Conservation (phyloP, 2,329 filamentous ascomycete species). For the Clarireedia hainanense region DNA sequence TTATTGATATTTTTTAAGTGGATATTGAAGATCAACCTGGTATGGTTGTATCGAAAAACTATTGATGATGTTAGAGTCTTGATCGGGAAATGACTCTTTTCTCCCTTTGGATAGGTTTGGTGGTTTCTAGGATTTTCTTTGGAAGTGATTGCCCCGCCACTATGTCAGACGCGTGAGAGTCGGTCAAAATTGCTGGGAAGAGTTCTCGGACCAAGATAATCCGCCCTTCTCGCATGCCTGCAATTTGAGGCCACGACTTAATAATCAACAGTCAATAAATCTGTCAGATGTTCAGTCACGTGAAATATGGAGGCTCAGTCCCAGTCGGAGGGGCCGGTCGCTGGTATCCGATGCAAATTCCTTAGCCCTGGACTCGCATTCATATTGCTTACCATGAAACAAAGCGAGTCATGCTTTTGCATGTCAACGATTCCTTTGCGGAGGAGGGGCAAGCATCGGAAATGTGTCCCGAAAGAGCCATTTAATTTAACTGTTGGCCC, state of each 20-base stretch:
- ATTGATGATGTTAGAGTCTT: slow-evolving; percentile 2
- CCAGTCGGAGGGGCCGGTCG: too few relatives aligned
- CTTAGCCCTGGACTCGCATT: too few relatives aligned
- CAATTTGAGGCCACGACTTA: background rate
- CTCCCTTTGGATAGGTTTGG: background rate
- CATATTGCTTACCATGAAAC: too few relatives aligned
- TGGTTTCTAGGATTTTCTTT: background rate
- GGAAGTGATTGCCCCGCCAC: slow-evolving; percentile 1
- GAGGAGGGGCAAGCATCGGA: background rate
- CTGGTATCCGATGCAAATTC: too few relatives aligned
- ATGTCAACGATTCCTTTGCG: background rate
- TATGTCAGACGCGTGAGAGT: background rate
- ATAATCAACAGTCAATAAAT: too few relatives aligned
- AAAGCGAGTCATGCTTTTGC: background rate
- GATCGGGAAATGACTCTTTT: background rate
- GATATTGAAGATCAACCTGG: background rate
- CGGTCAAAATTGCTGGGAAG: background rate
- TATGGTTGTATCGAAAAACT: background rate
- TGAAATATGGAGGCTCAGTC: too few relatives aligned
- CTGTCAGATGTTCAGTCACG: too few relatives aligned
- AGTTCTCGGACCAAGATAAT: background rate
- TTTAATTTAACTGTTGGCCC: background rate
- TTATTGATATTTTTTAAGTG: background rate
- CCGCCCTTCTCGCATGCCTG: background rate
- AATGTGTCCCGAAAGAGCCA: background rate